Conservation (phyloP, 345 rosid species). For the Salix dunnii region DNA sequence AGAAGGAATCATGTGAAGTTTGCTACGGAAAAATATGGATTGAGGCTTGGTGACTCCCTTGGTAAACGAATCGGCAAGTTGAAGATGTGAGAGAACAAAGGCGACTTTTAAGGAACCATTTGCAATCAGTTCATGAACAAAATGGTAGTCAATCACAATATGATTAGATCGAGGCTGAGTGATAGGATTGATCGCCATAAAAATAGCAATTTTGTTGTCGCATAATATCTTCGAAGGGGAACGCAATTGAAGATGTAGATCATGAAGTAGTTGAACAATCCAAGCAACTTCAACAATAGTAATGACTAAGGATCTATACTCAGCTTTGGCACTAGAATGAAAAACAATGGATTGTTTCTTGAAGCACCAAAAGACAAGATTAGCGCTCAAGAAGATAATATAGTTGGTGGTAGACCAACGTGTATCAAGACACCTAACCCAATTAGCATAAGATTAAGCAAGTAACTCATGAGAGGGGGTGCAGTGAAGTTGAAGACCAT, state of each 20-base stretch:
- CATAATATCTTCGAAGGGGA: background rate
- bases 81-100: too few relatives aligned
- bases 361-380: background rate
- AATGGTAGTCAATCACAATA: background rate
- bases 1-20: too few relatives aligned
- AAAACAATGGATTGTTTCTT: background rate
- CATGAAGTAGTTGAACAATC: background rate
- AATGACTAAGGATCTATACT: background rate
- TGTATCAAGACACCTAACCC: too few relatives aligned
- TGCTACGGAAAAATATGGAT: too few relatives aligned
- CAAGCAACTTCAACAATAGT: background rate
- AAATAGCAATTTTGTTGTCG: background rate
- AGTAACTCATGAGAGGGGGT: accelerated
- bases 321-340: background rate
- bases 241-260: background rate
- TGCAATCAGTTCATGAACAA: background rate
- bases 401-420: background rate
- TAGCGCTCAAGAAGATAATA: background rate
- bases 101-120: too few relatives aligned
- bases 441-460: background rate
- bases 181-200: background rate
- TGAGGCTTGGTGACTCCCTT: too few relatives aligned
- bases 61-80: too few relatives aligned
- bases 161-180: background rate
- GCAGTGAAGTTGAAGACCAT: background rate